phyloP scores from a whole-genome alignment of 2,329 filamentous ascomycete genomes.

The Ophiocordyceps camponoti-floridani region DNA sequence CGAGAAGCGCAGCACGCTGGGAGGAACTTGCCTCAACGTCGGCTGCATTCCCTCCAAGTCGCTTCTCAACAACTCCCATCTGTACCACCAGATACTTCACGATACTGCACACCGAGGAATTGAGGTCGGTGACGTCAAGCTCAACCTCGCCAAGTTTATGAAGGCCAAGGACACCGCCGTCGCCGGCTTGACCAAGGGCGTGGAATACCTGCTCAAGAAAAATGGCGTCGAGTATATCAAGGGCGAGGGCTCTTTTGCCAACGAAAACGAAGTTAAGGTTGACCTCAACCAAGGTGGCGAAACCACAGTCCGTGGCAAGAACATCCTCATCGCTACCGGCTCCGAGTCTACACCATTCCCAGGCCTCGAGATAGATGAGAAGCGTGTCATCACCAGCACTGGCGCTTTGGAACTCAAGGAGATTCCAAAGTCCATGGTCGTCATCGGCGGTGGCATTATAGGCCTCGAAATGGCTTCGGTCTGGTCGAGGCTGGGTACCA shows the following conservation, averaged over 20 bases:
- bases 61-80: constrained; percentile 96
- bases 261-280: constrained; percentile 83
- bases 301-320: constrained; percentile 75
- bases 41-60: constrained; percentile 99
- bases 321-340: constrained; percentile 94
- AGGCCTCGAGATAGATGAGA: constrained; percentile 88
- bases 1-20: constrained; percentile 90
- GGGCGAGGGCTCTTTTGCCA: constrained; percentile 71
- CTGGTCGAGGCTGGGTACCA: constrained; percentile 82
- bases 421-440: constrained; percentile 90
- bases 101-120: constrained; percentile 96
- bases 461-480: constrained; percentile 97
- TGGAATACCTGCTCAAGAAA: constrained; percentile 98
- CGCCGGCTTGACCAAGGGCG: constrained; percentile 76
- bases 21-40: constrained; percentile 95
- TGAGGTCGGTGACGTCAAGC: constrained; percentile 90
- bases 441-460: constrained; percentile 97
- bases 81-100: constrained; percentile 93
- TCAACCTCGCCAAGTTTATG: constrained; percentile 93
- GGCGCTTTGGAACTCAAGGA: constrained; percentile 78
- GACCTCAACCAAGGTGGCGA: constrained; percentile 83
- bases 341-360: constrained; percentile 94
- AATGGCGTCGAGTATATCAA: constrained; percentile 98
- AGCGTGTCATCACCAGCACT: constrained; percentile 92
- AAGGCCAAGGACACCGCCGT: constrained; percentile 96